Evolutionary conservation across 2,329 filamentous ascomycete species (phyloP), one percentile per base, ranked within the genome.

Genomic region (Cladosporium halotolerans): DNA sequence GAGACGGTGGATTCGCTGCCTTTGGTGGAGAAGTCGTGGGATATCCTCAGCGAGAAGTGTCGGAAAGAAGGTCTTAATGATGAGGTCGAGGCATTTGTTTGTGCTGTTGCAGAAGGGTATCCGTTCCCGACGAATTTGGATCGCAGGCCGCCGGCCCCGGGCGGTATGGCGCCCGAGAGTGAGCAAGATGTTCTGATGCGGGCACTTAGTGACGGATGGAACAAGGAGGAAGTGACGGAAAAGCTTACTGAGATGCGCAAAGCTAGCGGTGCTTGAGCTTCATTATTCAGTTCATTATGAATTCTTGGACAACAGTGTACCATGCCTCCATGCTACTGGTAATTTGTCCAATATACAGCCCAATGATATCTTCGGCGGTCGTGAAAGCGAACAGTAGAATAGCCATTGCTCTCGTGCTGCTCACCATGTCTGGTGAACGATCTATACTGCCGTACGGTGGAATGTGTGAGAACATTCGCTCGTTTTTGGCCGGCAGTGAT

Each of bases 91-190:
- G 72, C 76, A 2, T 72, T 80, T 33, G 65, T 84, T 0, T 63
- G 68, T 3, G 76, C 79, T 10, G 67, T 84, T 4, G 79, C 70
- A 0, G 77, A 83, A 33, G 81, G 79, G 0, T 84, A 84, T 63
- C 76, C 80, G 1, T 84, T 84, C 56, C 81, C 81, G 0, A 83
- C 80, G 5, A 83, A 84, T 63, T 58, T 84, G 45, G 81, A 84
- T 60, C 72, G 68, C 2, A 73, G 80, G 45, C 75, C 79, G 1
- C 81, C 81, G 0, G 75, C 73, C 31, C 75, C 75, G 1, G 76
- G 75, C 41, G 80, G 76, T 0, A 82, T 84, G 81, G 79, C 80
- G 9, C 81, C 81, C 3, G 74, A 77, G 61, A 81, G 77, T 56
- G 80, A 84, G 67, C 76, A 82, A 61, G 75, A 79, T 51, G 41